Conservation (phyloP, 2,329 filamentous ascomycete species). For the Bipolaris oryzae region DNA sequence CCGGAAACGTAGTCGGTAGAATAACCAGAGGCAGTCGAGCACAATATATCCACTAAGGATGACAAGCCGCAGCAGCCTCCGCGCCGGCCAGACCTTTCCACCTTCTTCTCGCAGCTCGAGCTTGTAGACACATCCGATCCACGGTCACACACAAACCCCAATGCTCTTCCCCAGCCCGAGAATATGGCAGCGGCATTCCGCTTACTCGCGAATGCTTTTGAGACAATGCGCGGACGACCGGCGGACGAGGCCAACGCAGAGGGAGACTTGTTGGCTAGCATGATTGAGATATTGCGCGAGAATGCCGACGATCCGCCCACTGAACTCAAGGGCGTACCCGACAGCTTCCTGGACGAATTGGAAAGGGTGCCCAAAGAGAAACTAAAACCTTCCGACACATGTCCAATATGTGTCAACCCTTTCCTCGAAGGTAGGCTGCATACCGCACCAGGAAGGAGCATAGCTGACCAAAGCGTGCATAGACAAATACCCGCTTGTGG, state of each 20-base stretch:
- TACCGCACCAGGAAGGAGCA: background rate
- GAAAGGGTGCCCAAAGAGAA: conserved; percentile 63
- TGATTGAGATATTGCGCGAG: conserved; percentile 62
- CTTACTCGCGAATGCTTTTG: conserved; percentile 65
- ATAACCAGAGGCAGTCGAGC: conserved; percentile 52
- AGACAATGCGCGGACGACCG: conserved; percentile 59
- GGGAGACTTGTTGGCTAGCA: conserved; percentile 56
- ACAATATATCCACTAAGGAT: conserved; percentile 53
- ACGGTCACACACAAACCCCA: conserved; percentile 58
- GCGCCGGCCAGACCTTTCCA: conserved; percentile 67
- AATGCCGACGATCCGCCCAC: conserved; percentile 64
- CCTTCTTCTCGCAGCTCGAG: conserved; percentile 68
- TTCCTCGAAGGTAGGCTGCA: conserved; percentile 61
- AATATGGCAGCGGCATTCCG: conserved; percentile 66
- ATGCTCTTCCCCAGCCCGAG: conserved; percentile 65
- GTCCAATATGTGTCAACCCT: conserved; percentile 66
- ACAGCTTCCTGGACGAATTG: conserved; percentile 65
- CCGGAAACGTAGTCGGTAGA: conserved; percentile 14
- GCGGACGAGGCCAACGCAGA: conserved; percentile 35
- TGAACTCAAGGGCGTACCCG: conserved; percentile 65
- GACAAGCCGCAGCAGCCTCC: conserved; percentile 46
- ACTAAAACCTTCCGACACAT: conserved; percentile 60
- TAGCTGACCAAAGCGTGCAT: conserved; percentile 26
- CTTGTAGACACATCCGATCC: conserved; percentile 61
- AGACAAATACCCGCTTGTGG: conserved; percentile 67